A percentile compares a stretch with the other conserved stretches of the same genome.
phyloP scores from a whole-genome alignment of 2,329 filamentous ascomycete species.

The Zasmidium angulare region DNA sequence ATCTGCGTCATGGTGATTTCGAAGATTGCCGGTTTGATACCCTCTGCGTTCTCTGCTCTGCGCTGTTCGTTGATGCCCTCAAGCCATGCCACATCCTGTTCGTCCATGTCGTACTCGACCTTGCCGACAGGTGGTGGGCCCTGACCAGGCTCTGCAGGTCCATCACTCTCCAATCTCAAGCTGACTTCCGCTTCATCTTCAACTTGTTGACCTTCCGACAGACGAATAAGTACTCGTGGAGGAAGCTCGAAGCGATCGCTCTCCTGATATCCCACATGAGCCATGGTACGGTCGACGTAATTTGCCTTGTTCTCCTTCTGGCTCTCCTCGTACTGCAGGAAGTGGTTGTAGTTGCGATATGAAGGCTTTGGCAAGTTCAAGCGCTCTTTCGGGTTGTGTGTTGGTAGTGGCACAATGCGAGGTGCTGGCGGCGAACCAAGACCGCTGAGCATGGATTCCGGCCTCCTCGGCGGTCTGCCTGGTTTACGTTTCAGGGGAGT shows the following conservation, averaged over 20 bases:
- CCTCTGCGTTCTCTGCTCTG: conserved; percentile 70
- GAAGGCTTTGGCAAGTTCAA: conserved; percentile 75
- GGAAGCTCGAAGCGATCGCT: conserved; percentile 84
- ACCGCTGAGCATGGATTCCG: conserved; percentile 61
- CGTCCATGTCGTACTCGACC: conserved; percentile 99
- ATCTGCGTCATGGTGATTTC: conserved; percentile 99
- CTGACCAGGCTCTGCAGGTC: conserved; percentile 52
- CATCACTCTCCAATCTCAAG: conserved; percentile 57
- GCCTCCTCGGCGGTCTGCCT: conserved; percentile 64
- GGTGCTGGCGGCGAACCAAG: conserved; percentile 60
- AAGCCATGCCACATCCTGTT: conserved; percentile 97
- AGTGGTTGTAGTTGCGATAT: conserved; percentile 75
- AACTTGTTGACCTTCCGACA: conserved; percentile 61
- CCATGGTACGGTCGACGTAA: conserved; percentile 96
- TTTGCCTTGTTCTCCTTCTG: conserved; percentile 74
- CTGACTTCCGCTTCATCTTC: conserved; percentile 60
- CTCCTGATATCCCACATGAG: conserved; percentile 92
- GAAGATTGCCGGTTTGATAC: conserved; percentile 89
- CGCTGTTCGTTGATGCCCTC: conserved; percentile 78
- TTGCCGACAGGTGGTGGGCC: conserved; percentile 62
- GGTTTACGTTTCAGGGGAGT: conserved; percentile 55
- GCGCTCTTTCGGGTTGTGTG: conserved; percentile 76
- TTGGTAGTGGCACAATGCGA: conserved; percentile 72
- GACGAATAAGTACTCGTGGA: conserved; percentile 66
- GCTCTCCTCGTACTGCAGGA: conserved; percentile 79